Evolutionary conservation across 2,329 filamentous ascomycete genomes (phyloP), one percentile per base, ranked within the genome.

Genomic region (Fusarium neocosmosporiellum): DNA sequence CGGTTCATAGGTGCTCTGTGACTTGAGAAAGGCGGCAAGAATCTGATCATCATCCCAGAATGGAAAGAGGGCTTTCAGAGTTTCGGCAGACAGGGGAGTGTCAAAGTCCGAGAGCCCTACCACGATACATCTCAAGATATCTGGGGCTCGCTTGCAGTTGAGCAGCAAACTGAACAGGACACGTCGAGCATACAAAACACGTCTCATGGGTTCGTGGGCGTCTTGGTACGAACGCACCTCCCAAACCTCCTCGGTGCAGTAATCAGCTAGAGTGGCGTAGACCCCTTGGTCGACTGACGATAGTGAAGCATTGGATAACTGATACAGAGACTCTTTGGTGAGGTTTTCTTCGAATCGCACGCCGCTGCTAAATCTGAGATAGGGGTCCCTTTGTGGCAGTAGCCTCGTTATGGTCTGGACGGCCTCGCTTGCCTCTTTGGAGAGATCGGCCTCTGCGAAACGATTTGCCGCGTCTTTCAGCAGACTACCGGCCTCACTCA

Each of bases 331-430:
- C 11, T 43, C 39, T 16, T 11, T 11, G 39, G 39, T 14, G 1
- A 43, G 39, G 34, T 36, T 0, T 16, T 18, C 4, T 1, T 18
- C 34, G 16, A 36, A 18, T 18, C 2, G 16, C 16, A 36, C 0
- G n/a, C 10, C 2, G n/a, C 37, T 4, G 39, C 7, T 29, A 7
- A 7, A 7, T 20, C 4, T 1, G 3, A 41, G 0, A 14, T 22
- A 29, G 7, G 11, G 0, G 4, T 4, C n/a, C 1, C 39, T 1
- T 22, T 14, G n/a, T 22, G 0, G 39, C 6, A 22, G n/a, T n/a
- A 22, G 13, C 7, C 0, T 43, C 39, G 2, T 1, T 11, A 43
- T 0, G 20, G 11, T 22, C 7, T 8, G 3, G 13, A 11, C 11
- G 3, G 39, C 39, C 13, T 43, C 11, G 0, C 6, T 14, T 43